Conservation (phyloP, 2,329 filamentous ascomycete species). For the Coleophoma crateriformis region DNA sequence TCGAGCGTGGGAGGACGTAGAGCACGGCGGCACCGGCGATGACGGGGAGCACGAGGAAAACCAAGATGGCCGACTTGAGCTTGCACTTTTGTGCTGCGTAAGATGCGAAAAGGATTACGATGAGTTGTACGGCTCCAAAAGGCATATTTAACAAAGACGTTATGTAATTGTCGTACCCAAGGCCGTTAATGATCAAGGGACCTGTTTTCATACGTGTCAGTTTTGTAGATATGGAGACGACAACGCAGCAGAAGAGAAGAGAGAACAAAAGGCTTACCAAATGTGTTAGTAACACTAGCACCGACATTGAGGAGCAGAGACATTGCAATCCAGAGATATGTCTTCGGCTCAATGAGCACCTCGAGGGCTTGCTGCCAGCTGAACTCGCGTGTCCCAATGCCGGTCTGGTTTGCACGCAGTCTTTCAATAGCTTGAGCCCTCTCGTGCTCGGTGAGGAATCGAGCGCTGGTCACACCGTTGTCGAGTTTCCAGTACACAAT, state of each 20-base stretch:
- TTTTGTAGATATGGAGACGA: too few relatives aligned
- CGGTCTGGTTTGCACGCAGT: slow-evolving; percentile 69
- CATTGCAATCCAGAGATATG: slow-evolving; percentile 55
- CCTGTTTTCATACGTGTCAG: too few relatives aligned
- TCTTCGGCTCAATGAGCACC: slow-evolving; percentile 41
- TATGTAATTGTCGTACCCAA: slow-evolving; percentile 52
- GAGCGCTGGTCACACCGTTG: slow-evolving; percentile 43
- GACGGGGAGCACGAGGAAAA: slow-evolving; percentile 50
- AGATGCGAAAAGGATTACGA: slow-evolving; percentile 52
- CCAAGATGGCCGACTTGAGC: slow-evolving; percentile 51
- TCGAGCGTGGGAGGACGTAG: slow-evolving; percentile 43
- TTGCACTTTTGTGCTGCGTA: slow-evolving; percentile 51
- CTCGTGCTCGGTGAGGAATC: slow-evolving; percentile 59
- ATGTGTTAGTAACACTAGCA: slow-evolving; percentile 56
- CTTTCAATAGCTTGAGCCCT: slow-evolving; percentile 64
- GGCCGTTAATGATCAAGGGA: slow-evolving; percentile 53
- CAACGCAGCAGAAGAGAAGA: background rate
- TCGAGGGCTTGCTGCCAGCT: slow-evolving; percentile 60
- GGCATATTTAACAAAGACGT: slow-evolving; percentile 62
- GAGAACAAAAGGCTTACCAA: slow-evolving; percentile 33
- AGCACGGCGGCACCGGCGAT: slow-evolving; percentile 54
- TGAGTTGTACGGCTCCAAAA: slow-evolving; percentile 55
- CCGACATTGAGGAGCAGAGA: slow-evolving; percentile 59
- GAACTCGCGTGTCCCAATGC: slow-evolving; percentile 65
- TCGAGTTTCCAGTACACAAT: slow-evolving; percentile 56